phyloP scores from a whole-genome alignment of 495 filamentous ascomycete species.

The Echria macrotheca region DNA sequence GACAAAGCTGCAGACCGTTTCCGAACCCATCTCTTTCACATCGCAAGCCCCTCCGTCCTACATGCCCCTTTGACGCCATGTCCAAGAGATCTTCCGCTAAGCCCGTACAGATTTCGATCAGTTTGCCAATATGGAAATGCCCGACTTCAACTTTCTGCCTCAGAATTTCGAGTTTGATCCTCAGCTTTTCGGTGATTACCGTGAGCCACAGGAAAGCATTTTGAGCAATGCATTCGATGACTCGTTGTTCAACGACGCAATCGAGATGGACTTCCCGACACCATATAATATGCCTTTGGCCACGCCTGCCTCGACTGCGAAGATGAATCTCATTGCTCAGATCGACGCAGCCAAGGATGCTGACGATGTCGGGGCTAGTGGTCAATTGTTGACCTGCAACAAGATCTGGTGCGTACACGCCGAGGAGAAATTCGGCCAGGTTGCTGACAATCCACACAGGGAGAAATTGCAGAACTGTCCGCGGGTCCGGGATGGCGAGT shows the following conservation, averaged over 20 bases:
- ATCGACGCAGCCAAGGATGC: constrained; percentile 68
- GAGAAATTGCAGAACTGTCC: constrained; percentile 85
- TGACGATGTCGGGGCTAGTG: constrained; percentile 58
- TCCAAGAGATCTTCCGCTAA: constrained; percentile 8
- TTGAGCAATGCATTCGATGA: constrained; percentile 32
- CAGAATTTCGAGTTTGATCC: constrained; percentile 91
- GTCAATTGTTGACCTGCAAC: constrained; percentile 68
- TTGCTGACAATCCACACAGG: constrained; percentile 50
- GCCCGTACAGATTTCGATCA: constrained; percentile 29
- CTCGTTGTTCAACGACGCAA: constrained; percentile 59
- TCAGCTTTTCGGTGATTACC: constrained; percentile 85
- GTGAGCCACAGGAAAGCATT: constrained; percentile 78
- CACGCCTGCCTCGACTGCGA: constrained; percentile 38
- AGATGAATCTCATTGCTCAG: constrained; percentile 66
- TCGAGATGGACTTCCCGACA: constrained; percentile 69
- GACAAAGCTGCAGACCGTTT: neutral
- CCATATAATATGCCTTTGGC: constrained; percentile 63
- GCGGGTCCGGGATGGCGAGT: constrained; percentile 77
- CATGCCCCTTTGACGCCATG: too few relatives aligned
- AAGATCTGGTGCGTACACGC: constrained; percentile 73
- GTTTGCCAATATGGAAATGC: constrained; percentile 18
- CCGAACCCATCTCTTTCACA: neutral
- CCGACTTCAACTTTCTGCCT: constrained; percentile 69
- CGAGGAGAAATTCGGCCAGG: neutral
- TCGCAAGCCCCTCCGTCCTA: neutral